Percentiles rank a stretch among this genome's conserved stretches.
Evolutionary conservation across 768 basidiomycete genomes (phyloP).

Genomic region (Termitomyces sp.): DNA sequence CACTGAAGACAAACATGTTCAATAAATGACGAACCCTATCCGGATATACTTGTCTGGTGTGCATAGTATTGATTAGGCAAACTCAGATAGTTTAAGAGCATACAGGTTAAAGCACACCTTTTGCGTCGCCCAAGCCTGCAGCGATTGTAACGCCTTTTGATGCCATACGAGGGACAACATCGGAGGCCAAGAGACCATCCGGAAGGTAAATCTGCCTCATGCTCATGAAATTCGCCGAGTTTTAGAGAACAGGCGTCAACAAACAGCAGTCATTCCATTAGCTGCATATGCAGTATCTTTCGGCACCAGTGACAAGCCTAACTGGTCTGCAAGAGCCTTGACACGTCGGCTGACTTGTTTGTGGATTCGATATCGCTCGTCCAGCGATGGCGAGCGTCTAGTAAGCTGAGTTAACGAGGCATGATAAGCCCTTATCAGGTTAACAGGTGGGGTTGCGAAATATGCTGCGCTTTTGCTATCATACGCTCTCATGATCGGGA

Average conservation of each 20-base stretch:
- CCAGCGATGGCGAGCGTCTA: conserved; percentile 47
- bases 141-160: conserved; percentile 71
- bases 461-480: conserved; percentile 70
- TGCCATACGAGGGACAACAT: conserved; percentile 62
- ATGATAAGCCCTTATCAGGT: conserved; percentile 80
- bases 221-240: neutral
- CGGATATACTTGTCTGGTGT: conserved; percentile 69
- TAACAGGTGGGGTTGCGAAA: conserved; percentile 87
- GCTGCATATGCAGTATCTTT: conserved; percentile 50
- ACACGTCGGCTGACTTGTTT: conserved; percentile 55
- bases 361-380: conserved; percentile 69
- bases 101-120: conserved; percentile 33
- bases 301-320: conserved; percentile 69
- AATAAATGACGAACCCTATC: conserved; percentile 44
- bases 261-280: conserved; percentile 84
- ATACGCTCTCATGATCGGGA: conserved; percentile 85
- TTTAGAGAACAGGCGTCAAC: conserved; percentile 3
- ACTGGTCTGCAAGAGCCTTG: conserved; percentile 50
- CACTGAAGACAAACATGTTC: neutral
- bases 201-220: conserved; percentile 58
- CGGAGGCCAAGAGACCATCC: conserved; percentile 58
- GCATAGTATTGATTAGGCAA: neutral
- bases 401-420: conserved; percentile 69
- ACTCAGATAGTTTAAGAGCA: neutral
- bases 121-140: conserved; percentile 72